These are phyloP conservation scores for Sporothrix protearum DNA, from an alignment of 2,329 filamentous ascomycete species.

Conservation along the genomic window DNA sequence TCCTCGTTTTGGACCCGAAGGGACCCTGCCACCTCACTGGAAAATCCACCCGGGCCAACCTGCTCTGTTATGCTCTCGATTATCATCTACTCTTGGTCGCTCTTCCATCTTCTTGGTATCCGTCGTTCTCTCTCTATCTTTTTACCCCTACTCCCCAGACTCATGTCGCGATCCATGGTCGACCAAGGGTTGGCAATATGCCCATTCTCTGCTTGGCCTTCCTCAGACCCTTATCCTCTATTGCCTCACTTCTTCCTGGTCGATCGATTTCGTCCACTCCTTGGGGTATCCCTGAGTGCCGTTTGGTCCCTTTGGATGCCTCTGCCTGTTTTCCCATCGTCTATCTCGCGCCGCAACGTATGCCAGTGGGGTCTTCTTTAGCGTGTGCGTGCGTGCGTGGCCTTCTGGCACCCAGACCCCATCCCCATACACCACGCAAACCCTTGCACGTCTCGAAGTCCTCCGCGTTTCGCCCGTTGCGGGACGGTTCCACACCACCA, in stretches of 20 bases:
- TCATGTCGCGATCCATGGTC: not conserved
- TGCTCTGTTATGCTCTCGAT: not conserved
- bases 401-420: conserved; percentile 19
- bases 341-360: conserved; percentile 18
- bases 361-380: conserved; percentile 1
- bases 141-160: not conserved
- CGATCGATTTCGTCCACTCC: conserved; percentile 1
- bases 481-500: conserved; percentile 23
- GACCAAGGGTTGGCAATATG: not conserved
- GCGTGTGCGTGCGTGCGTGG: conserved; percentile 22
- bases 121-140: not conserved
- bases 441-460: conserved; percentile 25
- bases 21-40: conserved; percentile 4
- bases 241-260: not conserved
- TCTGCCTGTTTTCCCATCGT: not conserved
- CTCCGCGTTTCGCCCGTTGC: conserved; percentile 29
- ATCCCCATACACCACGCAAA: conserved; percentile 20
- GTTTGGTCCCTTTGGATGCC: not conserved
- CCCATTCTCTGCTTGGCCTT: not conserved
- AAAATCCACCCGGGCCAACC: not conserved
- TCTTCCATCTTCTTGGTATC: not conserved
- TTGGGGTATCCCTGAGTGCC: not conserved
- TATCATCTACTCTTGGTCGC: not conserved
- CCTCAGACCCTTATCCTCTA: not conserved
- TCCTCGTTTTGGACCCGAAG: conserved; percentile 4